These are phyloP conservation scores for Colletotrichum zoysiae DNA, from an alignment of 2,329 filamentous ascomycete genomes.

Conservation along the genomic window DNA sequence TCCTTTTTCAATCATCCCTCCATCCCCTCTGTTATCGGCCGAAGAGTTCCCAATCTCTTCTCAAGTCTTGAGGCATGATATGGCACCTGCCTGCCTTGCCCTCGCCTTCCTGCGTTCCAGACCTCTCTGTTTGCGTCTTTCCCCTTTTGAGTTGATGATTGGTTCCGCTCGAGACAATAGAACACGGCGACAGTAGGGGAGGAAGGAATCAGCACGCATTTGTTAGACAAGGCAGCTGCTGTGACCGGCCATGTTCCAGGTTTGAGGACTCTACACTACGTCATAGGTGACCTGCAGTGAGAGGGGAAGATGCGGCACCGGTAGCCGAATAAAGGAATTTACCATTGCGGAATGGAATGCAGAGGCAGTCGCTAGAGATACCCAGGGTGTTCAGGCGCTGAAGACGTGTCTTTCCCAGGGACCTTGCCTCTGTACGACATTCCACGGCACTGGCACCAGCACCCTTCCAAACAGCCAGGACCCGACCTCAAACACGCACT, in stretches of 20 bases:
- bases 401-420: neutral
- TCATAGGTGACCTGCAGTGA: constrained; percentile 30
- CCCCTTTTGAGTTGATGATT: neutral
- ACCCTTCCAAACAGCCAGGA: neutral
- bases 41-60: constrained; percentile 19
- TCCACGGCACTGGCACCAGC: neutral
- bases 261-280: constrained; percentile 34
- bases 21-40: constrained; percentile 41
- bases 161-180: constrained; percentile 32
- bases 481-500: neutral
- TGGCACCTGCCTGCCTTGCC: neutral
- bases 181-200: neutral
- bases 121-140: neutral
- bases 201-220: neutral
- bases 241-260: constrained; percentile 25
- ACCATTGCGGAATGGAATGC: neutral
- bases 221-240: neutral
- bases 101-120: constrained; percentile 4
- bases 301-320: neutral
- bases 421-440: constrained; percentile 3
- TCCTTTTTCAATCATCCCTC: constrained; percentile 4
- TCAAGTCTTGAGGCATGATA: neutral
- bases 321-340: neutral
- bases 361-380: neutral
- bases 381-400: neutral